Evolutionary conservation across 257 asterid genomes (phyloP).

Genomic region (Solanum rostratum): DNA sequence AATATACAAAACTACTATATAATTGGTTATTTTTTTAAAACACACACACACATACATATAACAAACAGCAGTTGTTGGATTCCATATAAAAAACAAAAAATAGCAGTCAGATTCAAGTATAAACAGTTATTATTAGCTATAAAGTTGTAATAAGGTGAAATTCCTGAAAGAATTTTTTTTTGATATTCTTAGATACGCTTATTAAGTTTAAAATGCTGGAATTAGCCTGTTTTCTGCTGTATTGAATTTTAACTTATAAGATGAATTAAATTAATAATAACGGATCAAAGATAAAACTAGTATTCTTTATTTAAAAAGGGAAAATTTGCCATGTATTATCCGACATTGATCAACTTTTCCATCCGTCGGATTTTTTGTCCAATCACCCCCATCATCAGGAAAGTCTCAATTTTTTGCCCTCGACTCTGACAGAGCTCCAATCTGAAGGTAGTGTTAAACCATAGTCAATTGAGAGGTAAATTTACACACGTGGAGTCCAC

Average conservation of each 20-base stretch:
- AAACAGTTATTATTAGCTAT: not conserved
- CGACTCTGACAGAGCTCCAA: not conserved
- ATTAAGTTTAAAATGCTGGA: not conserved
- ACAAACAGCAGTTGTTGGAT: not conserved
- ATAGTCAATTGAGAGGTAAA: not conserved
- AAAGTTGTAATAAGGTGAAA: not conserved
- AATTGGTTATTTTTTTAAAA: not conserved
- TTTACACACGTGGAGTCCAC: not conserved
- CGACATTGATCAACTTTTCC: not conserved
- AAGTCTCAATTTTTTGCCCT: not conserved
- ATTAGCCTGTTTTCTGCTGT: not conserved
- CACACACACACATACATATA: not conserved
- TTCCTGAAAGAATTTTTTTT: too few relatives aligned
- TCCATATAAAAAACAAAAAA: not conserved
- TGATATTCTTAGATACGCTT: not conserved
- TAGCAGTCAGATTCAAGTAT: not conserved
- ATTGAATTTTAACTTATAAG: not conserved
- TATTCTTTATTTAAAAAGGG: not conserved
- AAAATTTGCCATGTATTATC: not conserved
- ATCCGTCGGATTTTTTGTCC: not conserved
- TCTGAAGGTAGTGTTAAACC: not conserved
- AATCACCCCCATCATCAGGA: not conserved
- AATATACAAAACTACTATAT: not conserved
- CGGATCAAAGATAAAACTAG: not conserved
- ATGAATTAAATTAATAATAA: not conserved